These are phyloP conservation scores for Pseudopithomyces maydicus DNA, from an alignment of 2,329 filamentous ascomycete species.

Conservation along the genomic window DNA sequence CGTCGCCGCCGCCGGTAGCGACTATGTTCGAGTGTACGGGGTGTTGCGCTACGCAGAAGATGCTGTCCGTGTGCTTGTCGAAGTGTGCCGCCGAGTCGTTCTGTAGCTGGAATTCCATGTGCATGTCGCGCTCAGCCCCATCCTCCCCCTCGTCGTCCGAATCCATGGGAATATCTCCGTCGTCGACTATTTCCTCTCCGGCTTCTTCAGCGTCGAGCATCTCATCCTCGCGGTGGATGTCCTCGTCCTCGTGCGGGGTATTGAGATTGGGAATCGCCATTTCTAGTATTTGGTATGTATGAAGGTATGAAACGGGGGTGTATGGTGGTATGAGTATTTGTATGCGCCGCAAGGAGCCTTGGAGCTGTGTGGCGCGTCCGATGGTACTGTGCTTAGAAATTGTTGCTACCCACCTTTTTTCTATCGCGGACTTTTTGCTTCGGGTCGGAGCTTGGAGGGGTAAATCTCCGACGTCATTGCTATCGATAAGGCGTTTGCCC, in stretches of 20 bases:
- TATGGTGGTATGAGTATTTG: neutral
- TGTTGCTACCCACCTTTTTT: constrained; percentile 20
- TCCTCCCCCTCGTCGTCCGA: constrained; percentile 67
- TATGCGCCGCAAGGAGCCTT: neutral
- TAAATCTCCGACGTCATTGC: constrained; percentile 36
- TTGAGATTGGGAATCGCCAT: constrained; percentile 34
- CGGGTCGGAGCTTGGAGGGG: constrained; percentile 29
- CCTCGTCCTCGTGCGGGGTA: constrained; percentile 36
- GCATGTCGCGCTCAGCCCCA: constrained; percentile 56
- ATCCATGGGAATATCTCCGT: constrained; percentile 80
- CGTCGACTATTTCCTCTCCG: constrained; percentile 72
- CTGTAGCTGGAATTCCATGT: constrained; percentile 75
- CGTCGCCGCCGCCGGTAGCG: constrained; percentile 85
- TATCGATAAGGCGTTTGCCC: constrained; percentile 15
- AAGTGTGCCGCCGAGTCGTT: constrained; percentile 96
- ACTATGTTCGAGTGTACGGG: constrained; percentile 77
- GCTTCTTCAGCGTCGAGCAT: constrained; percentile 79
- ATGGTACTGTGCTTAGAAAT: constrained; percentile 42
- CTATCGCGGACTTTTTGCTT: constrained; percentile 39
- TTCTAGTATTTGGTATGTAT: neutral
- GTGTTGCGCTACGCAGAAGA: constrained; percentile 95
- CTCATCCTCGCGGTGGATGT: constrained; percentile 67
- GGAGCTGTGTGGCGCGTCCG: constrained; percentile 17
- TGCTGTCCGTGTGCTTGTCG: constrained; percentile 84
- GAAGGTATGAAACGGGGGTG: neutral